Base-by-base conservation (phyloP, 495 filamentous ascomycete species). In the Staphylotrichum tortipilum region DNA sequence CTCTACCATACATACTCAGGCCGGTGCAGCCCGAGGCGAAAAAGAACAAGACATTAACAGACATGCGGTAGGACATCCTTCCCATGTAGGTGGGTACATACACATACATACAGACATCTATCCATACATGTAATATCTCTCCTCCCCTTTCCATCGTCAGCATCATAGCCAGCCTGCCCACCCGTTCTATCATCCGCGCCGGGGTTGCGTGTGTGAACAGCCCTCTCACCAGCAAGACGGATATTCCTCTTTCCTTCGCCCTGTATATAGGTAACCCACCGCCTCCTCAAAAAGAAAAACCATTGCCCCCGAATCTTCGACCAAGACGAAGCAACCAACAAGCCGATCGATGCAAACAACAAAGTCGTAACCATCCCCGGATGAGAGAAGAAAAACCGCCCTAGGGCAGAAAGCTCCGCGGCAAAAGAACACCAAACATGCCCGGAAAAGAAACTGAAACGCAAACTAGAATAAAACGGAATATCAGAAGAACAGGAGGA, bases 31-130 rank as follows among this genome's bases (percentile, higher is more conserved):
- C 28, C 28, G 33, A 28, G 28, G 26, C 6, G 26, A 2, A 10
- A 18, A n/a, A n/a, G n/a, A n/a, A n/a, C n/a, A n/a, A 24, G 23
- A 47, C 44, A 47, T 47, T 37, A 37, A 37, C 43, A 45, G 17
- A 34, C 43, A 45, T 34, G 43, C 24, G 30, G 33, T 17, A 33
- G 18, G 35, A 1, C 18, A 11, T 35, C 28, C 10, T 12, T 22
- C 44, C 14, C 31, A 37, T 37, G n/a, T n/a, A n/a, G n/a, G n/a
- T n/a, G n/a, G n/a, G n/a, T n/a, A n/a, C n/a, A n/a, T n/a, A n/a
- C n/a, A n/a, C n/a, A n/a, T n/a, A n/a, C n/a, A 26, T 17, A 15
- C 14, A 41, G 9, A n/a, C 31, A 47, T 22, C 18, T 18, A n/a
- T 44, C 10, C 22, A 37, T 14, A 28, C 33, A 37, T 47, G 29